Evolutionary conservation across 306 rosid species (phyloP).

Genomic region (Dryas drummondii): DNA sequence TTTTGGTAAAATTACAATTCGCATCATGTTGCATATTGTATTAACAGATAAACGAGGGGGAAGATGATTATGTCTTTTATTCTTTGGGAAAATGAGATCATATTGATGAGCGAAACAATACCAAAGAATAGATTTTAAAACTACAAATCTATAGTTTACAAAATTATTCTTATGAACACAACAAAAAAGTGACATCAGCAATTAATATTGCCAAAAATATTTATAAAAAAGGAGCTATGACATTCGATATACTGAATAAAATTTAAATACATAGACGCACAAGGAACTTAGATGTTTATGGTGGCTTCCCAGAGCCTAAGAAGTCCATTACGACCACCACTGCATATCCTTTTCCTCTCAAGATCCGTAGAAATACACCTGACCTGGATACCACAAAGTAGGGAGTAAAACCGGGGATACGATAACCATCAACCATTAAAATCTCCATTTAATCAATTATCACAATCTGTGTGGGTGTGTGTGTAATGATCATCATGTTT

Average conservation of each 20-base stretch:
- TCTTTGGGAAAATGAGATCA: too few species aligned
- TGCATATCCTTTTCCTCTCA: conserved; percentile 96
- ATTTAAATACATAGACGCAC: neutral
- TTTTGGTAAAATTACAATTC: neutral
- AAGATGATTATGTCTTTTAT: neutral
- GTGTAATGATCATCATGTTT: too few species aligned
- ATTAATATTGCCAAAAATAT: neutral
- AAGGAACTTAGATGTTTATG: conserved; percentile 62
- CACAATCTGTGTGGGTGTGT: neutral
- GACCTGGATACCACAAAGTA: conserved; percentile 51
- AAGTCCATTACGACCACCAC: conserved; percentile 94
- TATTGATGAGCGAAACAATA: too few species aligned
- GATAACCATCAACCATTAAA: neutral
- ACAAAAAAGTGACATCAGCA: too few species aligned
- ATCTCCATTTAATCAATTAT: neutral
- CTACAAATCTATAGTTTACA: too few species aligned
- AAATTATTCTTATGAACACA: neutral
- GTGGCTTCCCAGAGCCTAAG: conserved; percentile 99
- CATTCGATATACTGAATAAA: neutral
- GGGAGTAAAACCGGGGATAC: conserved; percentile 27
- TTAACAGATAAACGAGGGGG: neutral
- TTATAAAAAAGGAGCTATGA: neutral
- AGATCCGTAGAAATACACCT: conserved; percentile 83
- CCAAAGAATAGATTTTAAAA: too few species aligned
- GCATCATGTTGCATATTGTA: neutral